Conservation (phyloP, 768 basidiomycete genomes). For the Suillus weaverae region DNA sequence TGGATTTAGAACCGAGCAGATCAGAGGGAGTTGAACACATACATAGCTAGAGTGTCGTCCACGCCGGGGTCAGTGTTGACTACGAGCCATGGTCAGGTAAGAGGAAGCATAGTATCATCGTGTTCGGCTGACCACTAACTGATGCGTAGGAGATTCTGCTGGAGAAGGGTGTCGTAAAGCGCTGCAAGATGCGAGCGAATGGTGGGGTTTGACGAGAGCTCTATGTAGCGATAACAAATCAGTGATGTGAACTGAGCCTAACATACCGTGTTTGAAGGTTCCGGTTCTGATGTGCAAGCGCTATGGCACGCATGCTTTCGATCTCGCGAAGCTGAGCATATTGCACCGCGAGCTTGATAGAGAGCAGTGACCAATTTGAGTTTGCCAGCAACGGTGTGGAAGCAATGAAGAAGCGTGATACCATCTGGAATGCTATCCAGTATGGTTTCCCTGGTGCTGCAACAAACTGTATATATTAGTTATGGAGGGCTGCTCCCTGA, state of each 20-base stretch:
- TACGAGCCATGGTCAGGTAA: constrained; percentile 28
- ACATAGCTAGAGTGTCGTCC: constrained; percentile 82
- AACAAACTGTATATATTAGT: too few relatives aligned
- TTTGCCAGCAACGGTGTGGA: constrained; percentile 64
- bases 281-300: constrained; percentile 86
- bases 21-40: constrained; percentile 22
- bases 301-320: constrained; percentile 94
- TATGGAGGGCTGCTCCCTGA: too few relatives aligned
- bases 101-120: not conserved
- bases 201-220: constrained; percentile 94
- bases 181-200: constrained; percentile 93
- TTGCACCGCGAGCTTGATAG: constrained; percentile 83
- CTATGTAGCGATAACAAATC: constrained; percentile 38
- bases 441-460: too few relatives aligned
- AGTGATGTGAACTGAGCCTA: not conserved
- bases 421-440: too few relatives aligned
- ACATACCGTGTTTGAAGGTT: constrained; percentile 75
- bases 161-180: constrained; percentile 49
- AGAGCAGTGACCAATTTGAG: constrained; percentile 52
- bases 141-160: constrained; percentile 33
- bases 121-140: constrained; percentile 44
- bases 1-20: not conserved
- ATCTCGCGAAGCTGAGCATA: constrained; percentile 88
- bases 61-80: constrained; percentile 89
- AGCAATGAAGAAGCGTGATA: constrained; percentile 90